These are phyloP conservation scores for Pseudonectria buxi DNA, from an alignment of 2,329 filamentous ascomycete species.

Conservation along the genomic window DNA sequence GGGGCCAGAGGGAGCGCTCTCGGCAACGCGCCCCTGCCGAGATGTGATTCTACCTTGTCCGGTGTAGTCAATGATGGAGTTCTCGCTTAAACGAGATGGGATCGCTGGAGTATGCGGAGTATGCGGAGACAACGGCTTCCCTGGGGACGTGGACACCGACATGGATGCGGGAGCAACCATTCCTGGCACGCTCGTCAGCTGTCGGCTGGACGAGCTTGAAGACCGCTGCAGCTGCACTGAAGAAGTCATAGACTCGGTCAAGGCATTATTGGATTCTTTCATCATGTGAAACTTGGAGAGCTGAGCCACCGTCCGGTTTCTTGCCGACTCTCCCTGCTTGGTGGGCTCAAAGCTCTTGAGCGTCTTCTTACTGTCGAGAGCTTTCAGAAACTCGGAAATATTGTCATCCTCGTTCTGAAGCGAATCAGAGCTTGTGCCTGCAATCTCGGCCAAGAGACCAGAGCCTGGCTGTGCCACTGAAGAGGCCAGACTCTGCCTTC, in stretches of 20 bases:
- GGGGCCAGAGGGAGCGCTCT: constrained; percentile 22
- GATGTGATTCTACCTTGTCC: constrained; percentile 24
- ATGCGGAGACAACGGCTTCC: constrained; percentile 82
- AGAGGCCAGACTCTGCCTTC: constrained; percentile 67
- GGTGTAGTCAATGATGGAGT: constrained; percentile 56
- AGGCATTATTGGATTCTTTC: constrained; percentile 78
- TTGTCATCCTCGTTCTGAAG: constrained; percentile 78
- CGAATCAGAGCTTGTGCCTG: constrained; percentile 59
- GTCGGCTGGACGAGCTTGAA: constrained; percentile 63
- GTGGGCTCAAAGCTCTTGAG: constrained; percentile 67
- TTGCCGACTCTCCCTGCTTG: constrained; percentile 61
- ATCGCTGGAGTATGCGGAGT: constrained; percentile 91
- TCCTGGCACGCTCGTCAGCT: constrained; percentile 53
- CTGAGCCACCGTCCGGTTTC: constrained; percentile 70
- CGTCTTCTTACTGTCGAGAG: constrained; percentile 84
- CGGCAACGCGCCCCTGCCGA: constrained; percentile 20
- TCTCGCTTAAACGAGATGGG: constrained; percentile 85
- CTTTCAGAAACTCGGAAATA: constrained; percentile 86
- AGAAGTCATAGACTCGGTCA: constrained; percentile 90
- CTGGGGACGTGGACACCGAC: constrained; percentile 82
- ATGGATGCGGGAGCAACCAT: constrained; percentile 68
- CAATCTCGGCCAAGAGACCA: constrained; percentile 66
- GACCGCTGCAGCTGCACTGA: constrained; percentile 80
- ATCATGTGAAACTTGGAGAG: constrained; percentile 81
- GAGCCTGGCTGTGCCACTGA: constrained; percentile 69